Conservation (phyloP, 352 stramenopile genomes). For the Phytophthora sp. region DNA sequence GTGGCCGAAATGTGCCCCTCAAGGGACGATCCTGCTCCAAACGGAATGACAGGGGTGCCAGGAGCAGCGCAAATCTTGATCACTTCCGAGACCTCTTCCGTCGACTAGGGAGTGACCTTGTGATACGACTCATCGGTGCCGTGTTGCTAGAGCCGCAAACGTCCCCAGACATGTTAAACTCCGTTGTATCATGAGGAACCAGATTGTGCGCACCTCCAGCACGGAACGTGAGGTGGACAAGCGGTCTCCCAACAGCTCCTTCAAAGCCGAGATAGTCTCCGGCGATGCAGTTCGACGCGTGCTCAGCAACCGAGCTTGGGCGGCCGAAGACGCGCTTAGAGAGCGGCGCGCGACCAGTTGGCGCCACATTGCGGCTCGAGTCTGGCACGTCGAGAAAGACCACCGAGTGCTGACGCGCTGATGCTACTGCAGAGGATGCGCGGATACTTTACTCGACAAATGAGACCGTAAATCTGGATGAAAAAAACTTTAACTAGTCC, state of each 20-base stretch:
- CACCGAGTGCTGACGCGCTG: no score
- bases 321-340: not conserved
- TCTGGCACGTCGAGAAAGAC: constrained; percentile 11
- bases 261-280: constrained; percentile 60
- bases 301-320: constrained; percentile 23
- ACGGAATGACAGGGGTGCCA: constrained; percentile 93
- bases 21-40: constrained; percentile 91
- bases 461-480: no score
- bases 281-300: constrained; percentile 40
- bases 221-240: constrained; percentile 66
- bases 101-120: constrained; percentile 69
- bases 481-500: not conserved
- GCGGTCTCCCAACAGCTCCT: constrained; percentile 66
- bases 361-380: constrained; percentile 25
- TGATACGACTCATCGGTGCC: constrained; percentile 93
- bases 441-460: not conserved
- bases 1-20: constrained; percentile 95
- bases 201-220: constrained; percentile 48
- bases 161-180: no score
- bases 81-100: constrained; percentile 89
- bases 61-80: constrained; percentile 86
- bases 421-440: constrained; percentile 3
- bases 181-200: no score
- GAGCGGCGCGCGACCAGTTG: constrained; percentile 4
- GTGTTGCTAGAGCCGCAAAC: constrained; percentile 57